A percentile compares a stretch with the other conserved stretches of the same genome.
These are phyloP conservation scores for Annona cherimola DNA, from an alignment of 164 flowering plant genomes.

Conservation along the genomic window DNA sequence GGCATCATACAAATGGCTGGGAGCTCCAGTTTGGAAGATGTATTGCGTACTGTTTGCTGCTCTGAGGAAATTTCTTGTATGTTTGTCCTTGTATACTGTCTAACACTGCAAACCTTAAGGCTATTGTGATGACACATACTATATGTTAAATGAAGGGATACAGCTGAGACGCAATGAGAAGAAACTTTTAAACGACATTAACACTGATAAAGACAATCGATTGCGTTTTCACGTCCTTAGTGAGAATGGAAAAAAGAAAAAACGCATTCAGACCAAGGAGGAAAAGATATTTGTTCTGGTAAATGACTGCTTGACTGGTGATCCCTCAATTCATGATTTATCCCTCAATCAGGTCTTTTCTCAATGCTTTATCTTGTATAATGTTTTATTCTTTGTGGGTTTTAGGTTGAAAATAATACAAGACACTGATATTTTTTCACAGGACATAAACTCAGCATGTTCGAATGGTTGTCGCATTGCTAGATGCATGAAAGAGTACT, in stretches of 20 bases:
- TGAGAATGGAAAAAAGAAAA: slow-evolving; percentile 81
- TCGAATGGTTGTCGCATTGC: slow-evolving; percentile 87
- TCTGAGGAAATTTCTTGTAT: slow-evolving; percentile 89
- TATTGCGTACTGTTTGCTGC: slow-evolving; percentile 60
- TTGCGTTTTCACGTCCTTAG: slow-evolving; percentile 81
- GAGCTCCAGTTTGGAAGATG: slow-evolving; percentile 78
- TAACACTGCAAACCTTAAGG: background rate
- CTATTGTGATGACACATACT: slow-evolving; percentile 16
- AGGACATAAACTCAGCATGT: slow-evolving; percentile 88
- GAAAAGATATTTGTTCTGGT: slow-evolving; percentile 89
- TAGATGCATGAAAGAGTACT: slow-evolving; percentile 94
- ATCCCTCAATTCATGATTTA: slow-evolving; percentile 80
- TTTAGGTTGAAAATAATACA: too few relatives aligned
- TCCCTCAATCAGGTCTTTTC: slow-evolving; percentile 77
- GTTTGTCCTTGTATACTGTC: slow-evolving; percentile 14
- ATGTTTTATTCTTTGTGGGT: too few relatives aligned
- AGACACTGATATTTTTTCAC: slow-evolving; percentile 8
- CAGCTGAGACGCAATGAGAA: slow-evolving; percentile 96
- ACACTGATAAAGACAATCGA: slow-evolving; percentile 72
- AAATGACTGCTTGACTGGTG: slow-evolving; percentile 95
- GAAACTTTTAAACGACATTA: slow-evolving; percentile 84
- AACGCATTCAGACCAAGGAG: slow-evolving; percentile 90
- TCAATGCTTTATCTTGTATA: too few relatives aligned
- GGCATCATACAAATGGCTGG: slow-evolving; percentile 65
- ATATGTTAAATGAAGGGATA: slow-evolving; percentile 75